phyloP scores from a whole-genome alignment of 495 filamentous ascomycete genomes.

The Penicillium antarcticum region DNA sequence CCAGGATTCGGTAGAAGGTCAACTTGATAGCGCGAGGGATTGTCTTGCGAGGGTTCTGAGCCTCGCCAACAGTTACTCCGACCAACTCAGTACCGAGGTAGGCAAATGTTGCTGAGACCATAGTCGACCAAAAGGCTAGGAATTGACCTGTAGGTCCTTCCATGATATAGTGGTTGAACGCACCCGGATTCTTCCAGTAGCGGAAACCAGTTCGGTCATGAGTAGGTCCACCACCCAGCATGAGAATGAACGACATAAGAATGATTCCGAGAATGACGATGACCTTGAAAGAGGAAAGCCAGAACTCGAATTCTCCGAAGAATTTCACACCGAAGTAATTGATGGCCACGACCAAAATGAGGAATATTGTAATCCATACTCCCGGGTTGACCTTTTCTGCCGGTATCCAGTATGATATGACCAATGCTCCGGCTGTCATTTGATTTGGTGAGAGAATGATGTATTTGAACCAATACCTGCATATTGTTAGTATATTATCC shows the following conservation, averaged over 20 bases:
- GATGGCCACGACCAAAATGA: constrained; percentile 49
- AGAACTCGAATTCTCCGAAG: constrained; percentile 83
- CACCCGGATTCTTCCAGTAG: constrained; percentile 74
- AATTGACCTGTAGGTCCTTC: constrained; percentile 52
- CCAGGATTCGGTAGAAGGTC: constrained; percentile 78
- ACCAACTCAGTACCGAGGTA: constrained; percentile 85
- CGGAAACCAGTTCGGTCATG: constrained; percentile 69
- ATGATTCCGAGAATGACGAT: constrained; percentile 66
- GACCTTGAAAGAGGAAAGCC: constrained; percentile 74
- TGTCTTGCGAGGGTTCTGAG: constrained; percentile 69
- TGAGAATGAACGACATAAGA: constrained; percentile 64
- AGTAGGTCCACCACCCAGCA: constrained; percentile 72
- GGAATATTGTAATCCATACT: constrained; percentile 55
- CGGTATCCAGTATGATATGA: constrained; percentile 70
- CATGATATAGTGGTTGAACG: constrained; percentile 43
- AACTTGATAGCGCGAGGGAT: constrained; percentile 76
- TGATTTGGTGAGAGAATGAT: constrained; percentile 82
- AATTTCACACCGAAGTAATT: constrained; percentile 61
- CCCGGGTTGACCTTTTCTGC: constrained; percentile 40
- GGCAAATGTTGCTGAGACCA: constrained; percentile 78
- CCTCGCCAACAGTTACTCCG: constrained; percentile 67
- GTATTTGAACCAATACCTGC: constrained; percentile 57
- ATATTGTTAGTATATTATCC: not conserved
- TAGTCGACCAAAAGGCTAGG: constrained; percentile 72
- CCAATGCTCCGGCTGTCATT: constrained; percentile 71